These are phyloP conservation scores for Termitomyces sp. DNA, from an alignment of 768 basidiomycete genomes.

Conservation along the genomic window DNA sequence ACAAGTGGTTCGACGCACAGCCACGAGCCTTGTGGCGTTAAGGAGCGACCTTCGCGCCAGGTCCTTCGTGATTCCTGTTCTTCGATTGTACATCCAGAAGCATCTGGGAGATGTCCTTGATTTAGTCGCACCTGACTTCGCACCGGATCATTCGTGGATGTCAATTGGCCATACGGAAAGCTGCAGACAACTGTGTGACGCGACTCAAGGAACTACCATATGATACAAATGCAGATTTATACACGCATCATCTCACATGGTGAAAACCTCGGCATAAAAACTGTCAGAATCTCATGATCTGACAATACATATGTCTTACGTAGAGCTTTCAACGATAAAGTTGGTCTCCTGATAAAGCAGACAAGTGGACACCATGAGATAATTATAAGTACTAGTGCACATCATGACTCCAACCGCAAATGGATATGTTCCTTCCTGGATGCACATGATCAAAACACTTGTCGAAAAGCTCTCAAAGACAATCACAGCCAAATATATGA, in stretches of 20 bases:
- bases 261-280: background rate
- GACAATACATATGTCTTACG: background rate
- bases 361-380: background rate
- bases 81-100: background rate
- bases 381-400: background rate
- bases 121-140: background rate
- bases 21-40: conserved; percentile 23
- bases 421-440: too few species aligned
- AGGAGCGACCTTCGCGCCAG: conserved; percentile 2
- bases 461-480: too few species aligned
- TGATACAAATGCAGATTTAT: background rate
- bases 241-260: background rate
- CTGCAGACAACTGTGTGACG: background rate
- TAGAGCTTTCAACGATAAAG: background rate
- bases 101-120: background rate
- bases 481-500: too few species aligned
- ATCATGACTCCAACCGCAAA: background rate
- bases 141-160: conserved; percentile 2
- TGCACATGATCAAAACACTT: too few species aligned
- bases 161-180: background rate
- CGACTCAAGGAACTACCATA: background rate
- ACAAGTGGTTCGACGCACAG: conserved; percentile 17
- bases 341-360: background rate
- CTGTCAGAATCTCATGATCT: background rate
- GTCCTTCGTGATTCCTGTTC: conserved; percentile 4